Conservation (phyloP, 208 protist species). For the Wallacemonas sp. region DNA sequence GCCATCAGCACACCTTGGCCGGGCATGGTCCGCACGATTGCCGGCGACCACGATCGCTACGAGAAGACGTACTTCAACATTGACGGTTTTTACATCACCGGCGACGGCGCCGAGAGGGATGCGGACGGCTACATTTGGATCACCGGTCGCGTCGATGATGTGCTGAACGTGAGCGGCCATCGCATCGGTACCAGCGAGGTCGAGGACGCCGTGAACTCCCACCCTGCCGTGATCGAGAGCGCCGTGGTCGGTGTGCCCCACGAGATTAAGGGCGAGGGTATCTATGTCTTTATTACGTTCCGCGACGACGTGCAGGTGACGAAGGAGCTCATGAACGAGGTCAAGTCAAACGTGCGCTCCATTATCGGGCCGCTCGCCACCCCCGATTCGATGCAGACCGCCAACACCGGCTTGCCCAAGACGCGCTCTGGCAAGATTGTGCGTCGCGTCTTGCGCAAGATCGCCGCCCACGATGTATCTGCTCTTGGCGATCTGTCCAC, state of each 20-base stretch:
- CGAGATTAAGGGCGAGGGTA: constrained; percentile 67
- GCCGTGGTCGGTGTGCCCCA: constrained; percentile 91
- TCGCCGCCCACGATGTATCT: constrained; percentile 82
- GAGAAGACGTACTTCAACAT: constrained; percentile 92
- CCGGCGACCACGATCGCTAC: constrained; percentile 87
- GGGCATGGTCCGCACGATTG: constrained; percentile 91
- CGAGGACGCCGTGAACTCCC: constrained; percentile 90
- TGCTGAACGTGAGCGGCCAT: constrained; percentile 97
- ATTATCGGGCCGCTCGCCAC: constrained; percentile 96
- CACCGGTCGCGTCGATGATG: constrained; percentile 97
- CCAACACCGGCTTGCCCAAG: constrained; percentile 94
- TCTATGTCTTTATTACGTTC: constrained; percentile 95
- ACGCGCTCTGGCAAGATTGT: constrained; percentile 99
- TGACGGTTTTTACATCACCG: constrained; percentile 96
- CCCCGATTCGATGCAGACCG: constrained; percentile 89
- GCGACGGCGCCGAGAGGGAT: constrained; percentile 95
- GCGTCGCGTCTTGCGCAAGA: constrained; percentile 97
- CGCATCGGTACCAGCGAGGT: constrained; percentile 96
- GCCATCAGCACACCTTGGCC: constrained; percentile 92
- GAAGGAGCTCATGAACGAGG: constrained; percentile 50
- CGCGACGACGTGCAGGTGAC: constrained; percentile 69
- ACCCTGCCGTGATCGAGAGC: constrained; percentile 85
- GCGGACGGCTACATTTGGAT: constrained; percentile 98
- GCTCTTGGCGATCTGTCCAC: constrained; percentile 94
- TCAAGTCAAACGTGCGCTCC: constrained; percentile 83